These are phyloP conservation scores for Mortierella claussenii DNA, from an alignment of 192 early-diverging fungal genomes.

Conservation along the genomic window DNA sequence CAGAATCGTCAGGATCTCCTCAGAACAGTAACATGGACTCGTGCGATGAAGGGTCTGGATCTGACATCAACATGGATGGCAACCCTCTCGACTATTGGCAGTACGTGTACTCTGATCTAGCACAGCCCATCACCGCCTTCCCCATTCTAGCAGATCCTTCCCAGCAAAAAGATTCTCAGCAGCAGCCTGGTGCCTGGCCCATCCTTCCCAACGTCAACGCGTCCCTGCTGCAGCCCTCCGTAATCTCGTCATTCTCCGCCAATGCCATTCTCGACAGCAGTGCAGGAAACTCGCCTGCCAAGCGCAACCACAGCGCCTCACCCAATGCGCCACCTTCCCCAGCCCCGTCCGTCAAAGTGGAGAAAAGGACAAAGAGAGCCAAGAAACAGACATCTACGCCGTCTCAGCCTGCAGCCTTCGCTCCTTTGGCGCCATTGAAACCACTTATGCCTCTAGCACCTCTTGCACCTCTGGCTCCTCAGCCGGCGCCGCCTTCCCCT, in stretches of 20 bases:
- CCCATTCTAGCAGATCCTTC: slow-evolving; percentile 5
- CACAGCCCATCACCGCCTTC: slow-evolving; percentile 1
- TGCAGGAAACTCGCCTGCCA: background rate
- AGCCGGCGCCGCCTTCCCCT: slow-evolving; percentile 41
- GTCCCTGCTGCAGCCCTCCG: slow-evolving; percentile 10
- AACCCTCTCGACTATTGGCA: slow-evolving; percentile 50
- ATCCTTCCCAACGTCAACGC: slow-evolving; percentile 18
- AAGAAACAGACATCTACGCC: slow-evolving; percentile 36
- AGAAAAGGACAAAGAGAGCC: slow-evolving; percentile 27
- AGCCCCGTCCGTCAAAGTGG: slow-evolving; percentile 23
- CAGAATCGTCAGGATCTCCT: slow-evolving; percentile 47
- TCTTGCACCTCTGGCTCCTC: slow-evolving; percentile 34
- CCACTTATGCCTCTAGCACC: slow-evolving; percentile 42
- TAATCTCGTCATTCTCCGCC: background rate
- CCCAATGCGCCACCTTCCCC: slow-evolving; percentile 36
- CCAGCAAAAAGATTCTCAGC: slow-evolving; percentile 26
- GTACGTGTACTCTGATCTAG: slow-evolving; percentile 44
- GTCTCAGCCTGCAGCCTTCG: slow-evolving; percentile 10
- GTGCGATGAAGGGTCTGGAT: slow-evolving; percentile 40
- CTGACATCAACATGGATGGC: slow-evolving; percentile 37
- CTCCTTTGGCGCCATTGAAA: slow-evolving; percentile 46
- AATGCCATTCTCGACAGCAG: background rate
- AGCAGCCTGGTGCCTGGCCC: slow-evolving; percentile 48
- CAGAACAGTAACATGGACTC: slow-evolving; percentile 40
- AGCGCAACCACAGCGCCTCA: background rate